Evolutionary conservation across 495 filamentous ascomycete species (phyloP).

Genomic region (Penicillium atrosanguineum): DNA sequence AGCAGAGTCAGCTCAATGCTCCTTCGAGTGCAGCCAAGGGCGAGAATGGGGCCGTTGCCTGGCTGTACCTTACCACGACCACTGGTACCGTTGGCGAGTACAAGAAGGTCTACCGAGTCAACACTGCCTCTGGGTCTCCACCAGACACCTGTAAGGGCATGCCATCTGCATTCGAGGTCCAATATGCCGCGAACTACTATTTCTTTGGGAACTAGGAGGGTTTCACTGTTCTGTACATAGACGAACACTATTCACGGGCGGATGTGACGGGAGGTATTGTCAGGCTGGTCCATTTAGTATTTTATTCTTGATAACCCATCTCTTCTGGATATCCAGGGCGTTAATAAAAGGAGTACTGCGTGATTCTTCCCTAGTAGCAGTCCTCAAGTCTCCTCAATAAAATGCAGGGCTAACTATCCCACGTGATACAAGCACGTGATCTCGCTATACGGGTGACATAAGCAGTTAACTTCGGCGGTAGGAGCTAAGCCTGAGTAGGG

Average conservation of each 20-base stretch:
- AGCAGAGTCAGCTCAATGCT: constrained; percentile 52
- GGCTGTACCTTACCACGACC: constrained; percentile 49
- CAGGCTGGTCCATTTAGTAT: constrained; percentile 8
- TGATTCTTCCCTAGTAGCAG: not conserved
- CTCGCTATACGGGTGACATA: constrained; percentile 32
- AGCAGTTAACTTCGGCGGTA: constrained; percentile 7
- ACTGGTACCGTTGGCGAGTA: constrained; percentile 57
- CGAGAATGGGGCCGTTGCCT: constrained; percentile 60
- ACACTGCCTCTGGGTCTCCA: constrained; percentile 79
- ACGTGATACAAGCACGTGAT: constrained; percentile 26
- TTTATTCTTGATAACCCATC: constrained; percentile 1
- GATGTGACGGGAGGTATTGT: constrained; percentile 7
- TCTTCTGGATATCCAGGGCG: not conserved
- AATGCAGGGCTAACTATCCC: constrained; percentile 25
- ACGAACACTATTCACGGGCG: constrained; percentile 2
- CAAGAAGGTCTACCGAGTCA: constrained; percentile 78
- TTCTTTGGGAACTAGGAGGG: constrained; percentile 43
- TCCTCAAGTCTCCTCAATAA: not conserved
- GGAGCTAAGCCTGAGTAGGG: constrained; percentile 22
- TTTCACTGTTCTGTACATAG: constrained; percentile 20
- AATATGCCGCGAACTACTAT: constrained; percentile 81
- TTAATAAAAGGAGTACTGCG: constrained; percentile 8
- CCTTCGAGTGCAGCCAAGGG: constrained; percentile 56
- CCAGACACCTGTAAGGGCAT: constrained; percentile 72
- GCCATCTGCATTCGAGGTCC: constrained; percentile 60